Evolutionary conservation across 1,284 basidiomycete genomes (phyloP).

Genomic region (Ustilago cynodontis): DNA sequence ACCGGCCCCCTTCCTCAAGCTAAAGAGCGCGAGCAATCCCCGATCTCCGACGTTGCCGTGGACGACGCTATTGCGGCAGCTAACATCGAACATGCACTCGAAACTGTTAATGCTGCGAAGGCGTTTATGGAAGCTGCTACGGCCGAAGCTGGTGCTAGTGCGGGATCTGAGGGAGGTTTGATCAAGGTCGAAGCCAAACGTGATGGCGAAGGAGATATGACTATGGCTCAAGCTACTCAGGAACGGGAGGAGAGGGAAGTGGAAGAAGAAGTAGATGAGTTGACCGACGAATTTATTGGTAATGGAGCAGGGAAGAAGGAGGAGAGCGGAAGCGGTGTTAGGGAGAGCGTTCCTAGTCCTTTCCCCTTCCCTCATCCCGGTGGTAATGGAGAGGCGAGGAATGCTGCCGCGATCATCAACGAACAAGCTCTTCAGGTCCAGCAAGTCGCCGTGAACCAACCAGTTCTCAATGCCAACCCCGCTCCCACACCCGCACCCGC

Average conservation of each 20-base stretch:
- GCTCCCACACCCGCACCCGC: not conserved
- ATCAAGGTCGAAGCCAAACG: not conserved
- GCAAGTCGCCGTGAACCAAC: not conserved
- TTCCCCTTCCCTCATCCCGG: too few relatives aligned
- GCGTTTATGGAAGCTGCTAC: constrained; percentile 4
- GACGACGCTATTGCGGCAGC: constrained; percentile 1
- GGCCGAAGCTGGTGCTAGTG: not conserved
- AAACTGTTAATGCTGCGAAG: constrained; percentile 6
- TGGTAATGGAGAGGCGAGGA: too few relatives aligned
- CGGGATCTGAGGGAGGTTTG: not conserved
- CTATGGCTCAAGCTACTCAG: not conserved
- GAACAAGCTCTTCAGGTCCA: too few relatives aligned
- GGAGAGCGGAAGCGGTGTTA: too few relatives aligned
- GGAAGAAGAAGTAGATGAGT: not conserved
- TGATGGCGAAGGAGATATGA: not conserved
- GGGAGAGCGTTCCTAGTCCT: too few relatives aligned
- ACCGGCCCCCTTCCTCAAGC: not conserved
- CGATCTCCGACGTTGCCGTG: constrained; percentile 35
- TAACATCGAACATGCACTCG: not conserved
- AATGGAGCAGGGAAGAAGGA: too few relatives aligned
- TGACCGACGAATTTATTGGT: not conserved
- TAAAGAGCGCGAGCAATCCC: constrained; percentile 4
- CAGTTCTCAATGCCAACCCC: too few relatives aligned
- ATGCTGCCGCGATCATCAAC: too few relatives aligned
- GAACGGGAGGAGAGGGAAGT: not conserved